Evolutionary conservation across 495 filamentous ascomycete species (phyloP), one percentile per base, ranked within the genome.

Genomic region (Niebla homalea): DNA sequence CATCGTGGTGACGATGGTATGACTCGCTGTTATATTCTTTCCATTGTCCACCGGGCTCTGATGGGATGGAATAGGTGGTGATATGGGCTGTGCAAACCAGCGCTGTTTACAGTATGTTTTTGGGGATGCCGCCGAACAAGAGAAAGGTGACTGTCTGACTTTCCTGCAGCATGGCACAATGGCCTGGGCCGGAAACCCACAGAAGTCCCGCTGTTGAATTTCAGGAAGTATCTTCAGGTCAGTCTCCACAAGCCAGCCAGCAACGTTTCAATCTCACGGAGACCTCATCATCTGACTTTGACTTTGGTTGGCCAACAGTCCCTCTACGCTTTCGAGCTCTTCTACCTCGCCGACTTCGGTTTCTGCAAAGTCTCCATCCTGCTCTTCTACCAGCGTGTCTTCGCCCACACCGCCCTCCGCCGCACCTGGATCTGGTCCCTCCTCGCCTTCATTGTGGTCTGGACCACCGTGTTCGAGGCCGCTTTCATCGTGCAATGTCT

Each of bases 291-390:
- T n/a, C n/a, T n/a, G n/a, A n/a, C n/a, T n/a, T n/a, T n/a, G n/a
- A 37, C 36, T 37, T 37, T n/a, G 10, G 36, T 42, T 22, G 39
- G n/a, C 10, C 11, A 14, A 18, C 36, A 49, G 47, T 38, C 38
- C 22, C 32, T 49, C 47, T 43, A 43, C 47, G 35, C 36, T 39
- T 49, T 20, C 32, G 19, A 41, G 32, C 29, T 49, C 47, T 42
- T 42, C 36, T 49, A 49, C 36, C 16, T 39, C 11, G 36, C 35
- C 32, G 47, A 29, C 36, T 15, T 40, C 19, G 25, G 32, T 15
- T 25, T 22, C 36, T 15, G 21, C 47, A 23, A 49, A 20, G 21
- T 35, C 47, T 16, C 47, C 47, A 25, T 19, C 35, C 43, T 46
- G 18, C 43, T 46, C n/a, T 46, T 46, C 43, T 46, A 46, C 23